Percentiles rank a stretch among this genome's conserved stretches.
These are phyloP conservation scores for Salvia rosmarinus DNA, from an alignment of 257 asterid species.

Conservation along the genomic window DNA sequence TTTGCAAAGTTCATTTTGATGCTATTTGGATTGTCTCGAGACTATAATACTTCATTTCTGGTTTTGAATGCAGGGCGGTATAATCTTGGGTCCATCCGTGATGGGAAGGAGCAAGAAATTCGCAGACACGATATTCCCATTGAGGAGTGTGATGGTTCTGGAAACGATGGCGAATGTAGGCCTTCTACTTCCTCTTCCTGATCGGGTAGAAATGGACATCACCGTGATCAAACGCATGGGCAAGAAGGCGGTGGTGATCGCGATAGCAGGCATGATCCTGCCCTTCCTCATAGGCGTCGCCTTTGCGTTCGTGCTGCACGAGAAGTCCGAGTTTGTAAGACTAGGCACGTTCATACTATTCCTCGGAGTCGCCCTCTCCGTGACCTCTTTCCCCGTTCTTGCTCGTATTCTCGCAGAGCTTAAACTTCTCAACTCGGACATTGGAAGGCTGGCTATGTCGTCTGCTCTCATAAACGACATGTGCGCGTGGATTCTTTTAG, in stretches of 20 bases:
- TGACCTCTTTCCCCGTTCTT: constrained; percentile 91
- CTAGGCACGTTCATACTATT: constrained; percentile 83
- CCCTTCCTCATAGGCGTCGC: constrained; percentile 77
- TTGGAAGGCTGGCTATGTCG: constrained; percentile 86
- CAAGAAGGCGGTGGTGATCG: constrained; percentile 61
- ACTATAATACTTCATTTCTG: background rate
- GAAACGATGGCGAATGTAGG: constrained; percentile 97
- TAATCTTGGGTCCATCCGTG: constrained; percentile 88
- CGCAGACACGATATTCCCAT: constrained; percentile 65
- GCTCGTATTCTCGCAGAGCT: constrained; percentile 91
- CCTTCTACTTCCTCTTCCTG: constrained; percentile 79
- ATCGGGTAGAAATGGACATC: constrained; percentile 97
- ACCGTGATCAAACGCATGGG: constrained; percentile 74
- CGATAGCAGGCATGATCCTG: constrained; percentile 72
- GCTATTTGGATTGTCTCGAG: too few relatives aligned
- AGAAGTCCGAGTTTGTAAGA: constrained; percentile 46
- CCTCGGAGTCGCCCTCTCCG: constrained; percentile 86
- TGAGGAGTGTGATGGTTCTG: constrained; percentile 92
- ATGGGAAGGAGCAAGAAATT: constrained; percentile 61
- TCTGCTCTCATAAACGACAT: constrained; percentile 89
- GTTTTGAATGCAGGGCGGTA: constrained; percentile 65
- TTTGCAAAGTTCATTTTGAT: too few relatives aligned
- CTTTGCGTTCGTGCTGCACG: constrained; percentile 61
- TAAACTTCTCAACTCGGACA: constrained; percentile 85
- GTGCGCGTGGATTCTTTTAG: constrained; percentile 85